Percentiles rank a stretch among this genome's conserved stretches.
Conservation (phyloP, 1,284 basidiomycete species). For the Bondarzewia mesenterica region DNA sequence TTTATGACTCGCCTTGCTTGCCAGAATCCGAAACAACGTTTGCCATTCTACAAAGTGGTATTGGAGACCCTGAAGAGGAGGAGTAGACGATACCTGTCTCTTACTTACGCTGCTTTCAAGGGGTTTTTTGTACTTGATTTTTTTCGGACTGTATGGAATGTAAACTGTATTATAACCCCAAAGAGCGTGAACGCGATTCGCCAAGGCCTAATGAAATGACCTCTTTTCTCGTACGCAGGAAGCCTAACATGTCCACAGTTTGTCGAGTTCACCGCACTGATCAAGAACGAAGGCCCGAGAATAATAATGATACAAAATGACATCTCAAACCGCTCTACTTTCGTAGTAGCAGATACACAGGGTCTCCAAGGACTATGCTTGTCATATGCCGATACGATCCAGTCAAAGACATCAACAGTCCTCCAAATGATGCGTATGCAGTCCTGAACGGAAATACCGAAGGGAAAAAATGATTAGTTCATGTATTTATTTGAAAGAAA, state of each 20-base stretch:
- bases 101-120: neutral
- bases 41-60: slow-evolving; percentile 84
- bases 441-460: slow-evolving; percentile 46
- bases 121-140: no score
- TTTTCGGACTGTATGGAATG: neutral
- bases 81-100: slow-evolving; percentile 19
- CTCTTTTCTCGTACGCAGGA: no score
- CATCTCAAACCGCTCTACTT: slow-evolving; percentile 35
- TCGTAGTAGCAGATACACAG: slow-evolving; percentile 85
- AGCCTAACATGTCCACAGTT: no score
- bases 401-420: slow-evolving; percentile 91
- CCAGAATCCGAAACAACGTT: slow-evolving; percentile 97
- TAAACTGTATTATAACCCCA: no score
- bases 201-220: no score
- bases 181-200: no score
- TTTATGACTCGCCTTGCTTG: slow-evolving; percentile 96
- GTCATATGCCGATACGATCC: slow-evolving; percentile 93
- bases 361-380: slow-evolving; percentile 86
- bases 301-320: neutral
- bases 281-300: no score
- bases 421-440: slow-evolving; percentile 93
- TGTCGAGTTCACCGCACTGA: no score
- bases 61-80: slow-evolving; percentile 90
- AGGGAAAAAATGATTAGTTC: slow-evolving; percentile 8
- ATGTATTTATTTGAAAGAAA: no score